Evolutionary conservation across 2,329 filamentous ascomycete genomes (phyloP).

Genomic region (Endothia cerciana): DNA sequence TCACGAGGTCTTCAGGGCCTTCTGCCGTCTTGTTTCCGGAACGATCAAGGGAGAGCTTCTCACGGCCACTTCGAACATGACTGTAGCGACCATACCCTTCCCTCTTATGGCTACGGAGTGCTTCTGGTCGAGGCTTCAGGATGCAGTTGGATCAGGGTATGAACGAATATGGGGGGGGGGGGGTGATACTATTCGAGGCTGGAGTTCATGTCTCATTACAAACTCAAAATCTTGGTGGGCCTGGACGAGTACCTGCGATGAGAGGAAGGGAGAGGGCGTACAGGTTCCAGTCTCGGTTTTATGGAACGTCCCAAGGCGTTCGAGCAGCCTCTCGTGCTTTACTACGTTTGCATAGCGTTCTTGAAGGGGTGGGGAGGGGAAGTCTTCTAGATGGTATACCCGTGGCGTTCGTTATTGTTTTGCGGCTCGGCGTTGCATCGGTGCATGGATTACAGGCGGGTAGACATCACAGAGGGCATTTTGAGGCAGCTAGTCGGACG

Average conservation of each 20-base stretch:
- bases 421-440: slow-evolving; percentile 20
- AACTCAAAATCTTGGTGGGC: neutral
- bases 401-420: slow-evolving; percentile 17
- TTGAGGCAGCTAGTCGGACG: neutral
- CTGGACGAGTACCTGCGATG: neutral
- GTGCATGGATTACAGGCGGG: slow-evolving; percentile 3
- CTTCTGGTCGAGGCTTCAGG: neutral
- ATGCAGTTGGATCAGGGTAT: slow-evolving; percentile 2
- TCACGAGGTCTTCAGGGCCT: no score
- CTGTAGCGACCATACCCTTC: slow-evolving; percentile 23
- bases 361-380: neutral
- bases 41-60: neutral
- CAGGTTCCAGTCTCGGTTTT: slow-evolving; percentile 9
- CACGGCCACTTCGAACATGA: neutral
- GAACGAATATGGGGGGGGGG: neutral
- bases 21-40: neutral
- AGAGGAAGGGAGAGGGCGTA: neutral
- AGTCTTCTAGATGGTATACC: slow-evolving; percentile 22
- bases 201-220: neutral
- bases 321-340: neutral
- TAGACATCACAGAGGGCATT: slow-evolving; percentile 1
- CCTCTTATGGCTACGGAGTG: slow-evolving; percentile 12
- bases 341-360: slow-evolving; percentile 20
- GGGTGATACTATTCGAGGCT: neutral
- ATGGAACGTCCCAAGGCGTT: neutral